phyloP scores from a whole-genome alignment of 176 grass and related monocot species.

The Microstegium vimineum region DNA sequence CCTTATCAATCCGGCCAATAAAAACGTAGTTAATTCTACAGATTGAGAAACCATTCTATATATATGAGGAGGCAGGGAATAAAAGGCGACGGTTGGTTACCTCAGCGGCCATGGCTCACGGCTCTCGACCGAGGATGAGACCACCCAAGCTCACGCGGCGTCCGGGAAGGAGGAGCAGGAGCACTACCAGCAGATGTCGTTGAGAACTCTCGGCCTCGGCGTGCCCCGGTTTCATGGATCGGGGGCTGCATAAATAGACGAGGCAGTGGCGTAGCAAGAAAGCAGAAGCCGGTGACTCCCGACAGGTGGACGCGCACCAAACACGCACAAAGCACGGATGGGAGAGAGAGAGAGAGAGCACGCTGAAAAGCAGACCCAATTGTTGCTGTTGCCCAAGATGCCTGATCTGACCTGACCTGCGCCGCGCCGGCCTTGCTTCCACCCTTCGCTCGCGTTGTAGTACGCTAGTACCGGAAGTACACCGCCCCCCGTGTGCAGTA shows the following conservation, averaged over 20 bases:
- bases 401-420: neutral
- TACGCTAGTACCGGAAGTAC: slow-evolving; percentile 35
- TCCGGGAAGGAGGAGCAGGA: neutral
- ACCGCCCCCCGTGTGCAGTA: neutral
- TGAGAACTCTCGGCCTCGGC: neutral
- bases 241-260: slow-evolving; percentile 34
- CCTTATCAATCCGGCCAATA: neutral
- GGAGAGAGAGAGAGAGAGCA: neutral
- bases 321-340: slow-evolving; percentile 21
- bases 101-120: slow-evolving; percentile 41
- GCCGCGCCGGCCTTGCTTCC: neutral
- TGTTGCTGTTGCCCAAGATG: neutral
- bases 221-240: slow-evolving; percentile 21
- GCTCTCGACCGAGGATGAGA: neutral
- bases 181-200: neutral
- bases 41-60: neutral
- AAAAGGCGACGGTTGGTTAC: slow-evolving; percentile 17
- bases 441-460: neutral
- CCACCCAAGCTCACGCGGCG: neutral
- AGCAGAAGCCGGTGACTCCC: neutral
- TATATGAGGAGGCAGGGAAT: neutral
- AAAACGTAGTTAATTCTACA: neutral
- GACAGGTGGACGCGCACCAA: slow-evolving; percentile 41
- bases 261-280: slow-evolving; percentile 28
- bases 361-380: neutral